Conservation (phyloP, 2,329 filamentous ascomycete species). For the Hypoxylon sp. region DNA sequence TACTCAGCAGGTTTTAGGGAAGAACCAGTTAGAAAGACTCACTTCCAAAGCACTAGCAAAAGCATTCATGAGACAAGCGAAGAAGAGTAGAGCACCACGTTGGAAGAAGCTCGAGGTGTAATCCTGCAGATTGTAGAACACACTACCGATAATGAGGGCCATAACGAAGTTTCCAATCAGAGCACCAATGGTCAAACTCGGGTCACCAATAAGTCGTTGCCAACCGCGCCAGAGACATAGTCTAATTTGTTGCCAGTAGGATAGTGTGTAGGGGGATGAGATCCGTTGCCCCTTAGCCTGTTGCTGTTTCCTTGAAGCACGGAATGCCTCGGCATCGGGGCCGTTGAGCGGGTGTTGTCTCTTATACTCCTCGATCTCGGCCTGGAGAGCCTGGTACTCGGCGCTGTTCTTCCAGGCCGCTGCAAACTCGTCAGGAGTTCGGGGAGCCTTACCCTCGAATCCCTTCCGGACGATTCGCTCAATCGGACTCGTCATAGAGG, state of each 20-base stretch:
- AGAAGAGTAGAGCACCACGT: constrained; percentile 86
- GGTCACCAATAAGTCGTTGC: constrained; percentile 81
- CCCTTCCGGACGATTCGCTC: constrained; percentile 71
- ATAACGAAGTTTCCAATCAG: constrained; percentile 81
- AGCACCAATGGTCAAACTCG: constrained; percentile 77
- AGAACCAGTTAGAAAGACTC: constrained; percentile 46
- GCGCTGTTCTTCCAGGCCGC: constrained; percentile 69
- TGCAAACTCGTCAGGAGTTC: constrained; percentile 74
- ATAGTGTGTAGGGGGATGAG: constrained; percentile 87
- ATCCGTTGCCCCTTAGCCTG: constrained; percentile 72
- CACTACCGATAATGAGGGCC: constrained; percentile 81
- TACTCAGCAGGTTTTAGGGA: constrained; percentile 18
- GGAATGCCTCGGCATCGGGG: constrained; percentile 70
- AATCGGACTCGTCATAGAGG: constrained; percentile 74
- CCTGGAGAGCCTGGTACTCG: constrained; percentile 66
- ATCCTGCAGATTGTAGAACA: constrained; percentile 82
- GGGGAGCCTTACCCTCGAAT: constrained; percentile 69
- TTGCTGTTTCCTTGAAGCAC: constrained; percentile 66
- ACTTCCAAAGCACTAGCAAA: constrained; percentile 84
- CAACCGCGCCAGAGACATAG: constrained; percentile 88
- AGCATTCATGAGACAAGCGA: constrained; percentile 88
- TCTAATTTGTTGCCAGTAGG: constrained; percentile 79
- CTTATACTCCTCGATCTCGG: constrained; percentile 71
- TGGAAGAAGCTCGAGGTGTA: constrained; percentile 82
- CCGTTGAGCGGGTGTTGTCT: constrained; percentile 66